Percentiles rank a stretch among this genome's conserved stretches.
phyloP scores from a whole-genome alignment of 2,329 filamentous ascomycete genomes.

The Diatrype stigma region DNA sequence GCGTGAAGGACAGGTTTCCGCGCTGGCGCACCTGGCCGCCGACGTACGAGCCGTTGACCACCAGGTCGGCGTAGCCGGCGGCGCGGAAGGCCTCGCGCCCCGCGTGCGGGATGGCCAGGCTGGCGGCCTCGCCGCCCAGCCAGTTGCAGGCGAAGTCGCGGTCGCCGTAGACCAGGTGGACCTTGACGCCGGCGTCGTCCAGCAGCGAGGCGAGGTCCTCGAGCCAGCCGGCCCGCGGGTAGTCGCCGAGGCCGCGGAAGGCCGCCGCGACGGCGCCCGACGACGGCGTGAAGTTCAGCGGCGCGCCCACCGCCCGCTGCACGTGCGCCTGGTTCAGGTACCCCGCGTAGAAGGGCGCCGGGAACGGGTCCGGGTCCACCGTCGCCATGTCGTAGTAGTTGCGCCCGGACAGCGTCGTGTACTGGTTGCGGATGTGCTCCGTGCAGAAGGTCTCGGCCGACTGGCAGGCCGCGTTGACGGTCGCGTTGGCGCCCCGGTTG shows the following conservation, averaged over 20 bases:
- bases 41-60: constrained; percentile 56
- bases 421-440: constrained; percentile 18
- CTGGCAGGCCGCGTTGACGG: constrained; percentile 40
- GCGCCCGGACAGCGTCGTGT: constrained; percentile 28
- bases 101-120: constrained; percentile 43
- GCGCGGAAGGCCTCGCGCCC: constrained; percentile 37
- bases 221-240: constrained; percentile 30
- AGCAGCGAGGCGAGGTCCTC: constrained; percentile 49
- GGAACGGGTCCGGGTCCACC: constrained; percentile 46
- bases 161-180: constrained; percentile 55
- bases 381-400: constrained; percentile 57
- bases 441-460: constrained; percentile 22
- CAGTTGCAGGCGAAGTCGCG: constrained; percentile 55
- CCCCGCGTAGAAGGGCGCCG: constrained; percentile 46
- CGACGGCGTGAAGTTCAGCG: constrained; percentile 52
- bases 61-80: constrained; percentile 63
- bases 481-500: constrained; percentile 39
- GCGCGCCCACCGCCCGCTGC: constrained; percentile 54
- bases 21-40: constrained; percentile 67
- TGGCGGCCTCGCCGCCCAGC: constrained; percentile 51
- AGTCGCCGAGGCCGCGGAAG: constrained; percentile 35
- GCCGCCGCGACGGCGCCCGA: constrained; percentile 38
- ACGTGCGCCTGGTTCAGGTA: constrained; percentile 55
- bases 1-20: constrained; percentile 60
- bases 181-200: constrained; percentile 52